Percentiles rank a stretch among this genome's conserved stretches.
phyloP scores from a whole-genome alignment of 495 filamentous ascomycete genomes.

The Gamarada debralockiae region DNA sequence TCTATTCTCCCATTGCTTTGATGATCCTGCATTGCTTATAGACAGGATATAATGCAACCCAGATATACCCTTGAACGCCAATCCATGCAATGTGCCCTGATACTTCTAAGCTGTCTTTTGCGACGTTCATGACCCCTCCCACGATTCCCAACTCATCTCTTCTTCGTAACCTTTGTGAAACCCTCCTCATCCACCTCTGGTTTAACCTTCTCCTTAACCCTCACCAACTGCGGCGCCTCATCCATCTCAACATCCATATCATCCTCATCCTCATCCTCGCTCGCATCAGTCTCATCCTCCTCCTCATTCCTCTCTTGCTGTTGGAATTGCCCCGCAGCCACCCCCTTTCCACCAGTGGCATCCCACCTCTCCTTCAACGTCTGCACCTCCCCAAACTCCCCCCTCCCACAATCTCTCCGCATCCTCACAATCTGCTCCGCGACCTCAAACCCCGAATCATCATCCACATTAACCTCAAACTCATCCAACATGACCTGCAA shows the following conservation, averaged over 20 bases:
- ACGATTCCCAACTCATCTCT: too few relatives aligned
- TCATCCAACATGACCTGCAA: constrained; percentile 92
- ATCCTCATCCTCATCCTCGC: constrained; percentile 51
- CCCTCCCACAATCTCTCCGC: constrained; percentile 53
- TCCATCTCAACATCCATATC: constrained; percentile 70
- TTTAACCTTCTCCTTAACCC: constrained; percentile 57
- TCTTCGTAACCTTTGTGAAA: constrained; percentile 82
- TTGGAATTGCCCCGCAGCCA: constrained; percentile 44
- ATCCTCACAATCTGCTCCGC: constrained; percentile 68
- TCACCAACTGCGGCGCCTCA: constrained; percentile 60
- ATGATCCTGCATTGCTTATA: constrained; percentile 2
- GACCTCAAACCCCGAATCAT: constrained; percentile 74
- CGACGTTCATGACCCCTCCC: too few relatives aligned
- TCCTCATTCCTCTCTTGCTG: constrained; percentile 49
- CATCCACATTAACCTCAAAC: constrained; percentile 87
- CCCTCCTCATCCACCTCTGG: constrained; percentile 91
- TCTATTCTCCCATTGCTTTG: constrained; percentile 4
- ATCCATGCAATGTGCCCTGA: constrained; percentile 16
- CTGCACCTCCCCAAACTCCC: constrained; percentile 66
- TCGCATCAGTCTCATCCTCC: constrained; percentile 45
- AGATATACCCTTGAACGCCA: constrained; percentile 21
- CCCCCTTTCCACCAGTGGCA: constrained; percentile 46
- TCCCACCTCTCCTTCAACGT: constrained; percentile 64
- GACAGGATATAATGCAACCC: constrained; percentile 15
- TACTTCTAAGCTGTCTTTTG: too few relatives aligned